phyloP scores from a whole-genome alignment of 257 asterid species.

The Capsicum chinense region DNA sequence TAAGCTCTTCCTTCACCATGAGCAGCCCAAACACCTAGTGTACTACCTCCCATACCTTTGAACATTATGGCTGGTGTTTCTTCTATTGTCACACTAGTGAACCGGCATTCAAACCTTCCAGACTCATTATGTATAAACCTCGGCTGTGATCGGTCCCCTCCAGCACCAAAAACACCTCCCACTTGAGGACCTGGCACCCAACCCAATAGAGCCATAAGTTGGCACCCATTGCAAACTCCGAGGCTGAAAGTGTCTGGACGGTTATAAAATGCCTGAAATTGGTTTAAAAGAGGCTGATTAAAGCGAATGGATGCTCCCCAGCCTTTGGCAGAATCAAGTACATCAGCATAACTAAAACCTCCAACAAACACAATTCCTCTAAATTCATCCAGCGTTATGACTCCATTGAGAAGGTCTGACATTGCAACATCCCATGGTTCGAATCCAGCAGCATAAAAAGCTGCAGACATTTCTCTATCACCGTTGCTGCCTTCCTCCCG shows the following conservation, averaged over 20 bases:
- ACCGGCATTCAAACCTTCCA: constrained; percentile 88
- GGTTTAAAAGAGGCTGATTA: constrained; percentile 67
- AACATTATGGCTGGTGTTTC: constrained; percentile 84
- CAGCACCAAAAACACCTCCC: constrained; percentile 71
- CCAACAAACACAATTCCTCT: constrained; percentile 88
- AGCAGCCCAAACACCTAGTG: constrained; percentile 93
- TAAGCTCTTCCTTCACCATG: constrained; percentile 97
- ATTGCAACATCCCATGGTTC: constrained; percentile 94
- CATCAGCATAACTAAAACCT: constrained; percentile 97
- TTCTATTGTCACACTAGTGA: constrained; percentile 77
- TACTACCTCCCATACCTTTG: constrained; percentile 93
- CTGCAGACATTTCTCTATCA: constrained; percentile 96
- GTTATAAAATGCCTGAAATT: constrained; percentile 77
- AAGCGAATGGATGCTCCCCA: constrained; percentile 95
- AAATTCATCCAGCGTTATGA: constrained; percentile 52
- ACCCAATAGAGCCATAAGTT: constrained; percentile 95
- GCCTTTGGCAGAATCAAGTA: constrained; percentile 93
- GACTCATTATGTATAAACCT: constrained; percentile 89
- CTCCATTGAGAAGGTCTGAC: constrained; percentile 87
- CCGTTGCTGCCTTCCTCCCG: constrained; percentile 99
- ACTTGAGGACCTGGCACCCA: constrained; percentile 91
- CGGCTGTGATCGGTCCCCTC: constrained; percentile 86
- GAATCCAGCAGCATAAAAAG: constrained; percentile 88
- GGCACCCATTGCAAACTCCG: constrained; percentile 96
- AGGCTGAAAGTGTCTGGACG: constrained; percentile 87